Evolutionary conservation across 148 eudicot genomes (phyloP), one percentile per base, ranked within the genome.

Genomic region (Nepenthes gracilis): DNA sequence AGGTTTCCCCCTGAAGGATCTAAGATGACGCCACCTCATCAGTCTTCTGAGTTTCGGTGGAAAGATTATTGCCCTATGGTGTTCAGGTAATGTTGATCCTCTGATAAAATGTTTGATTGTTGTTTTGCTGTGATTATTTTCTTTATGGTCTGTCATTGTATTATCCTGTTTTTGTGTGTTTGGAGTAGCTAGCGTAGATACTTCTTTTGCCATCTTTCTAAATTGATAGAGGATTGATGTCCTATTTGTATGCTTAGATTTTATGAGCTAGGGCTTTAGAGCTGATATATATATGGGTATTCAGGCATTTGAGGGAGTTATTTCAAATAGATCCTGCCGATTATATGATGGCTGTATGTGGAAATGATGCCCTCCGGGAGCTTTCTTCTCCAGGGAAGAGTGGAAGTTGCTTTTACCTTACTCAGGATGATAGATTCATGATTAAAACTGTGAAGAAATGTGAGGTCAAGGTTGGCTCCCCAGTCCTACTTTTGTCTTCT

Each of bases 361-460:
- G 99, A 51, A 81, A 80, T 67, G 97, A 81, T 69, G 84, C 99
- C n/a, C 80, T 93, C 7, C 72, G 97, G 59, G 99, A 93, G 77
- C 84, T 93, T 33, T 86, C 97, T 14, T 89, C 99, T 35, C 99
- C 95, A 0, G 99, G 99, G 38, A 93, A 93, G 75, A 93, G 99
- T 72, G 99, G 99, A 53, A 89, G 99, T 73, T 83, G 73, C 72
- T 89, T 93, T 73, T 93, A 93, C 73, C 75, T 93, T 33, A 89
- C 95, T 6, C 96, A 89, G 70, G 99, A 93, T 58, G 99, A 93
- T 69, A 71, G 97, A 64, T 93, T 86, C 64, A 89, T 93, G 97
- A 93, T 93, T 23, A 93, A 93, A 72, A 89, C 97, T 47, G 97
- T 93, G 66, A 93, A 75, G 84, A 93, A 93, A 81, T 86, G 89